A percentile compares a stretch with the other conserved stretches of the same genome.
phyloP scores from a whole-genome alignment of 2,329 filamentous ascomycete species.

The Calonectria multiphialidica region DNA sequence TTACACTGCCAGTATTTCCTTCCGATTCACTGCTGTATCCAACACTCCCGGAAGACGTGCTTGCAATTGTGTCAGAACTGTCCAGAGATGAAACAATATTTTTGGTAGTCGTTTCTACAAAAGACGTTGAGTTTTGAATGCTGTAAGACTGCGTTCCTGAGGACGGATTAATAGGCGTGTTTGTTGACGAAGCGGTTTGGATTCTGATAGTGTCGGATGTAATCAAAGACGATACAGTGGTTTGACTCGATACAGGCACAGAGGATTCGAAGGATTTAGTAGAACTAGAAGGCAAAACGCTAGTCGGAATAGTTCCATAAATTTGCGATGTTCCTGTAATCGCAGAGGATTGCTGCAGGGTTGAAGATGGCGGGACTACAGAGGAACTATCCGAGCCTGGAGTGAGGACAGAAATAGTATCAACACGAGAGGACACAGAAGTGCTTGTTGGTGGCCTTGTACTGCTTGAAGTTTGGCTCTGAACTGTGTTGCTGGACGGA shows the following conservation, averaged over 20 bases:
- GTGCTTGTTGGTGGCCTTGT: conserved; percentile 1
- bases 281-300: background rate
- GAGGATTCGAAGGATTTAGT: background rate
- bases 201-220: background rate
- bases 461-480: background rate
- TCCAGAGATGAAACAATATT: conserved; percentile 23
- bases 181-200: conserved; percentile 11
- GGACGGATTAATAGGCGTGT: conserved; percentile 20
- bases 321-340: background rate
- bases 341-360: background rate
- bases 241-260: background rate
- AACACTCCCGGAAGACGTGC: conserved; percentile 13
- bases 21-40: background rate
- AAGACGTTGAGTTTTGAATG: conserved; percentile 29
- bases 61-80: conserved; percentile 12
- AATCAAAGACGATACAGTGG: background rate
- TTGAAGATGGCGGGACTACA: background rate
- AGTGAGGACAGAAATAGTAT: background rate
- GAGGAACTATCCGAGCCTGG: background rate
- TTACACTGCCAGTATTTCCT: background rate
- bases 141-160: conserved; percentile 31
- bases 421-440: background rate
- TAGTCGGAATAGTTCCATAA: background rate
- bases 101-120: conserved; percentile 20
- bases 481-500: background rate